Percentiles rank a stretch among this genome's conserved stretches.
phyloP scores from a whole-genome alignment of 1,284 basidiomycete genomes.

The Neonothopanus nambi region DNA sequence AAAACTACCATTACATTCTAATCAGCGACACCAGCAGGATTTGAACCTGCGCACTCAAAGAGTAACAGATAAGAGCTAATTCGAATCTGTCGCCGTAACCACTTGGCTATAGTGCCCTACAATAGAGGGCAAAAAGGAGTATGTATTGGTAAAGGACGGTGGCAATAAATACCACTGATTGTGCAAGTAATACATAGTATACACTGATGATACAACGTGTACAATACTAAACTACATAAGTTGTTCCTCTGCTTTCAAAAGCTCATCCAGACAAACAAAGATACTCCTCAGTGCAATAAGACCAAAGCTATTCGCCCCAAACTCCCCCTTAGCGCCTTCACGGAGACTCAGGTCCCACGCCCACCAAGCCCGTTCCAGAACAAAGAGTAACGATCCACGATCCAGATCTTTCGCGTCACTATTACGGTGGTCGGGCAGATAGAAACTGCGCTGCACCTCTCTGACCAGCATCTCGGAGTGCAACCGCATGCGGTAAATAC shows the following conservation, averaged over 20 bases:
- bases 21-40: slow-evolving; percentile 5
- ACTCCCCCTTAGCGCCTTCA: slow-evolving; percentile 34
- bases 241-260: slow-evolving; percentile 21
- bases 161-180: no score
- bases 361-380: slow-evolving; percentile 57
- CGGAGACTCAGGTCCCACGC: slow-evolving; percentile 59
- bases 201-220: no score
- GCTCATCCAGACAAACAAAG: slow-evolving; percentile 56
- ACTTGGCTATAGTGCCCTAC: no score
- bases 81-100: slow-evolving; percentile 4
- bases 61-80: slow-evolving; percentile 1
- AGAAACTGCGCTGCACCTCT: slow-evolving; percentile 48
- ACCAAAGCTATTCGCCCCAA: slow-evolving; percentile 69
- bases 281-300: slow-evolving; percentile 60
- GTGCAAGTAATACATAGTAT: no score
- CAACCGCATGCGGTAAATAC: slow-evolving; percentile 62
- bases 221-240: no score
- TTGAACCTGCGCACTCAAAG: slow-evolving; percentile 9
- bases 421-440: slow-evolving; percentile 29
- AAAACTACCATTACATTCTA: no score
- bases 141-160: no score
- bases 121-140: no score
- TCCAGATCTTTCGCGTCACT: slow-evolving; percentile 17
- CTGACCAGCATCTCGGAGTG: slow-evolving; percentile 57
- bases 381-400: slow-evolving; percentile 36